These are phyloP conservation scores for Pseudohyphozyma bogoriensis DNA, from an alignment of 768 basidiomycete genomes.

Conservation along the genomic window DNA sequence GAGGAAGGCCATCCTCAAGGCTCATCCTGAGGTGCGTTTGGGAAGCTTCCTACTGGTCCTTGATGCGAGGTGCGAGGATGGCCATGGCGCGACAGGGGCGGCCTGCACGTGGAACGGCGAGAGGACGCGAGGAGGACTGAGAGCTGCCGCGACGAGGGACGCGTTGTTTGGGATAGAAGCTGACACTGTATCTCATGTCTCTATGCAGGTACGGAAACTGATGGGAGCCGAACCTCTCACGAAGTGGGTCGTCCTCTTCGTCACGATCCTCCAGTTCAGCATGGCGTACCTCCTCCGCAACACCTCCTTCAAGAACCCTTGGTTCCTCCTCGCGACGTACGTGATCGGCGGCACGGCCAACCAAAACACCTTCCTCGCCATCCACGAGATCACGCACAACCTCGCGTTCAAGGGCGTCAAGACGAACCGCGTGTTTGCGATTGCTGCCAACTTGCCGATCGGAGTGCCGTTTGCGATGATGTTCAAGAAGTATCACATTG, in stretches of 20 bases:
- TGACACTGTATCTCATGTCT: neutral
- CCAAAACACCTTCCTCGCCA: slow-evolving; percentile 94
- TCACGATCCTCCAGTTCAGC: slow-evolving; percentile 65
- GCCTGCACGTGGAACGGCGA: no score
- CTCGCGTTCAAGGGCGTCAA: slow-evolving; percentile 74
- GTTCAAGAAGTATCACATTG: slow-evolving; percentile 61
- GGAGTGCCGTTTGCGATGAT: slow-evolving; percentile 89
- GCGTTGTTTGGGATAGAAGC: no score
- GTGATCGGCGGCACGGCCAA: slow-evolving; percentile 86
- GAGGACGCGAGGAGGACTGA: no score
- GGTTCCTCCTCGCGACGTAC: slow-evolving; percentile 71
- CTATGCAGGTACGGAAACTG: slow-evolving; percentile 69
- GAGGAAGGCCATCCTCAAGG: slow-evolving; percentile 79
- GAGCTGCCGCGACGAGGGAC: no score
- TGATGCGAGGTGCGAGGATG: neutral
- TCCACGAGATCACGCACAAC: slow-evolving; percentile 98
- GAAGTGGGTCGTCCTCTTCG: slow-evolving; percentile 74
- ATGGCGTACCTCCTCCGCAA: slow-evolving; percentile 57
- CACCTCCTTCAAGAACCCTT: slow-evolving; percentile 56
- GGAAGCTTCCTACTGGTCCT: neutral
- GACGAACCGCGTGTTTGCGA: slow-evolving; percentile 76
- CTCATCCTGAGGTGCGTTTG: slow-evolving; percentile 70
- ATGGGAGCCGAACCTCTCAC: slow-evolving; percentile 94
- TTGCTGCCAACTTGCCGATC: slow-evolving; percentile 86
- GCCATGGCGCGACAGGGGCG: no score